Conservation (phyloP, 169 alveolate species). For the Plasmodium fragile region DNA sequence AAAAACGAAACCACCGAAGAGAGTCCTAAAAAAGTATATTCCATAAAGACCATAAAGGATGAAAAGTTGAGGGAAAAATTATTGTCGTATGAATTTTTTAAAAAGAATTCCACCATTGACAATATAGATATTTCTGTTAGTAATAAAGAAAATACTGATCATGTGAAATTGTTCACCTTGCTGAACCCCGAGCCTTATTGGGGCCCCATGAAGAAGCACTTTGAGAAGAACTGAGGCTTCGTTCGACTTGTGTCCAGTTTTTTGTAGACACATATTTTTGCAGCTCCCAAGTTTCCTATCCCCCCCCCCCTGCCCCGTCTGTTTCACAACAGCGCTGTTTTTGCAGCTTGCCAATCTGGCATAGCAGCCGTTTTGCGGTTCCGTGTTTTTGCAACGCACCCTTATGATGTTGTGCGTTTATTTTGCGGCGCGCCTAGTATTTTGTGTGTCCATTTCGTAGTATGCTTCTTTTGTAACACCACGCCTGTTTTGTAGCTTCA, state of each 20-base stretch:
- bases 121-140: constrained; percentile 31
- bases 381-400: not conserved
- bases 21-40: constrained; percentile 29
- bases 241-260: not conserved
- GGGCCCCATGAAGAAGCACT: constrained; percentile 76
- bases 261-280: not conserved
- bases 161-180: constrained; percentile 43
- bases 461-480: not conserved
- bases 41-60: constrained; percentile 68
- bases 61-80: constrained; percentile 54
- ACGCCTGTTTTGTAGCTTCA: not conserved
- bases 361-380: not conserved
- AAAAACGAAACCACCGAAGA: not conserved
- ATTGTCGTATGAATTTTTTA: constrained; percentile 63
- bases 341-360: not conserved
- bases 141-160: constrained; percentile 1
- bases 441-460: not conserved
- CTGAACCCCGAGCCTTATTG: constrained; percentile 75
- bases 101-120: constrained; percentile 58
- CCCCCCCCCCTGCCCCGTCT: not conserved
- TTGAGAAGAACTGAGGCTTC: constrained; percentile 20
- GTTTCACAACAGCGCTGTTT: not conserved
- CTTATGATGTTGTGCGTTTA: not conserved
- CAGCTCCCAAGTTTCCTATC: not conserved
- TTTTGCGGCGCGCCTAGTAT: not conserved